Evolutionary conservation across 2,329 filamentous ascomycete species (phyloP).

Genomic region (Falciphora oryzae): DNA sequence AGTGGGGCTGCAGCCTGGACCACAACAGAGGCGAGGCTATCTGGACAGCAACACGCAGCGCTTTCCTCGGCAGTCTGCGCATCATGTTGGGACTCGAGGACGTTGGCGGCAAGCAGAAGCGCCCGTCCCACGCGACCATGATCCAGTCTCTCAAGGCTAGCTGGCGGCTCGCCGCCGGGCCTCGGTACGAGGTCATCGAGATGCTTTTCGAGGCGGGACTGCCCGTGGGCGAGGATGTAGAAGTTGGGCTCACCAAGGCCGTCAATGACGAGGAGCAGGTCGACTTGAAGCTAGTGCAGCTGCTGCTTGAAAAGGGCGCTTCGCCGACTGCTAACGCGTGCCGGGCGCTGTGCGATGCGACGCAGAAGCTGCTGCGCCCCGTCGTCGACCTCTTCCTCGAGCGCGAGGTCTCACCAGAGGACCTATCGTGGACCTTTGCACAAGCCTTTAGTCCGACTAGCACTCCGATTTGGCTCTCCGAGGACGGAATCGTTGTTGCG

Average conservation of each 20-base stretch:
- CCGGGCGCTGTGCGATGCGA: slow-evolving; percentile 46
- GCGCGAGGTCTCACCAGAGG: slow-evolving; percentile 32
- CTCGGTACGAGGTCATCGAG: slow-evolving; percentile 40
- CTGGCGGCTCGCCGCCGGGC: slow-evolving; percentile 44
- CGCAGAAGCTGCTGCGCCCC: slow-evolving; percentile 31
- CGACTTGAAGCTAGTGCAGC: slow-evolving; percentile 39
- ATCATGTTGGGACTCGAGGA: slow-evolving; percentile 44
- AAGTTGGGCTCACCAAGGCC: slow-evolving; percentile 44
- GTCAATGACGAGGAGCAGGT: slow-evolving; percentile 45
- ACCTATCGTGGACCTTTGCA: slow-evolving; percentile 39
- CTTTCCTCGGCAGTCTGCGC: slow-evolving; percentile 43
- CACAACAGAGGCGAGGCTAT: slow-evolving; percentile 50
- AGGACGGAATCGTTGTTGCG: slow-evolving; percentile 40
- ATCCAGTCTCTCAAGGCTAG: slow-evolving; percentile 46
- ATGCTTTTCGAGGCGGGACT: slow-evolving; percentile 49
- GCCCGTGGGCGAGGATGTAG: slow-evolving; percentile 40
- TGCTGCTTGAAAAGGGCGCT: slow-evolving; percentile 45
- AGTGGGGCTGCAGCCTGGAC: slow-evolving; percentile 48
- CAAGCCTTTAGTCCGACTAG: slow-evolving; percentile 37
- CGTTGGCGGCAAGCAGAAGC: slow-evolving; percentile 35
- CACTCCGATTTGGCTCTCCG: slow-evolving; percentile 39
- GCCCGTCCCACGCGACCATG: slow-evolving; percentile 41
- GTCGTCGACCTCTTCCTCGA: slow-evolving; percentile 38
- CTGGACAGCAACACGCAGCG: slow-evolving; percentile 46
- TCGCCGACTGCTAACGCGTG: slow-evolving; percentile 46